A percentile compares a stretch with the other conserved stretches of the same genome.
Evolutionary conservation across 305 asterid species (phyloP).

Genomic region (Ajuga reptans): DNA sequence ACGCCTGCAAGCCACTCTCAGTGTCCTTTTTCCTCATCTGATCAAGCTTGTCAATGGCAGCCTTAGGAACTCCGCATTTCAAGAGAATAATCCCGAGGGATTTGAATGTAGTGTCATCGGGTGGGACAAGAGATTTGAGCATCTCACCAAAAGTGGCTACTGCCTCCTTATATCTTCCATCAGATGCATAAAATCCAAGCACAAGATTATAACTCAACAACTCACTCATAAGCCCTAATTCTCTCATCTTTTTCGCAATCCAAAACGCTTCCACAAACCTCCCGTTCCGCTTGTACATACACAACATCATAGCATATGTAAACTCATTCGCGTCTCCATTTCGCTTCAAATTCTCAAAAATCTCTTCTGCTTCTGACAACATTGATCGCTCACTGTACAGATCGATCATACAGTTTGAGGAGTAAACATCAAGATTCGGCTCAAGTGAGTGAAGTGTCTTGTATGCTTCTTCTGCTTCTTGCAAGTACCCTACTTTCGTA

Average conservation of each 20-base stretch:
- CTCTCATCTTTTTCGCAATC: conserved; percentile 67
- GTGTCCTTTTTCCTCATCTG: conserved; percentile 38
- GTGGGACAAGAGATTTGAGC: conserved; percentile 46
- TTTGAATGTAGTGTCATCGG: conserved; percentile 70
- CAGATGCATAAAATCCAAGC: conserved; percentile 63
- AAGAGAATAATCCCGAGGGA: conserved; percentile 57
- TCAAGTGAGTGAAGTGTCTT: conserved; percentile 39
- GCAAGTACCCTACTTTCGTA: conserved; percentile 70
- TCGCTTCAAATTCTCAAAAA: conserved; percentile 46
- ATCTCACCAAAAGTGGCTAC: conserved; percentile 59
- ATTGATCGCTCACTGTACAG: conserved; percentile 75
- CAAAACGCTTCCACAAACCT: conserved; percentile 55
- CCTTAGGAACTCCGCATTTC: conserved; percentile 73
- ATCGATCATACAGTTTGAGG: conserved; percentile 91
- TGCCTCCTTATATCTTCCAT: conserved; percentile 80
- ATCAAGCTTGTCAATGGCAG: conserved; percentile 51
- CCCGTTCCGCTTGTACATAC: conserved; percentile 83
- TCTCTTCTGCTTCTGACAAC: conserved; percentile 64
- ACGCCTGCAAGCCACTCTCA: conserved; percentile 43
- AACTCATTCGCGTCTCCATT: conserved; percentile 69
- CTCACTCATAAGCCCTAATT: conserved; percentile 61
- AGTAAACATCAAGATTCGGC: conserved; percentile 48
- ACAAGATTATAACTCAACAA: conserved; percentile 76
- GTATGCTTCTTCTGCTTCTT: conserved; percentile 66
- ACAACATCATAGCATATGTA: conserved; percentile 89